These are phyloP conservation scores for Sclerotinia nivalis DNA, from an alignment of 2,329 filamentous ascomycete species.

Conservation along the genomic window DNA sequence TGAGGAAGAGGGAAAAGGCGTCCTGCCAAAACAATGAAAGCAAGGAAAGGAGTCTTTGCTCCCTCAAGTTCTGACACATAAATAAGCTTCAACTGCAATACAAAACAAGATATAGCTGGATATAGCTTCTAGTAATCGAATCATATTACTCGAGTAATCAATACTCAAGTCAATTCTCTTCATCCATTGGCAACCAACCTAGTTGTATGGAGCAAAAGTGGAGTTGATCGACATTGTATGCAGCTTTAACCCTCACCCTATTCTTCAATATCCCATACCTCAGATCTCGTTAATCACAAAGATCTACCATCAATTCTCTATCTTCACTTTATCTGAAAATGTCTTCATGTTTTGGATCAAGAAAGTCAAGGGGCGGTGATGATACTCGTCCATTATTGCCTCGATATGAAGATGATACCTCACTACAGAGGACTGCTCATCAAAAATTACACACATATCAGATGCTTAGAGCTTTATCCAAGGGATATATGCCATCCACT, in stretches of 20 bases:
- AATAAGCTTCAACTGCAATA: neutral
- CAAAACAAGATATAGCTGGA: neutral
- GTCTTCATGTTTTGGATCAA: conserved; percentile 41
- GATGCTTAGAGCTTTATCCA: conserved; percentile 77
- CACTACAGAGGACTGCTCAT: conserved; percentile 73
- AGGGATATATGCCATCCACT: conserved; percentile 91
- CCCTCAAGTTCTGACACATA: conserved; percentile 10
- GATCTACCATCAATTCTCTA: neutral
- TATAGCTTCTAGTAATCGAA: neutral
- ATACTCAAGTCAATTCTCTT: neutral
- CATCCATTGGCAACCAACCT: neutral
- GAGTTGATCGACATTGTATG: conserved; percentile 16
- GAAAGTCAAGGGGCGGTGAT: conserved; percentile 36
- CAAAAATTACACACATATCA: conserved; percentile 93
- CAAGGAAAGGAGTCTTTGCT: neutral
- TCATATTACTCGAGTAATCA: neutral
- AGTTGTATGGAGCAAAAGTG: neutral
- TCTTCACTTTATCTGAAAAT: conserved; percentile 29
- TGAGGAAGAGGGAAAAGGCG: neutral
- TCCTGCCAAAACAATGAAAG: neutral
- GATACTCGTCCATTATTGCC: conserved; percentile 70
- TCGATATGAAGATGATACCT: conserved; percentile 79
- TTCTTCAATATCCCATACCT: conserved; percentile 8
- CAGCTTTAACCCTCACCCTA: conserved; percentile 21
- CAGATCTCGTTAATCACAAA: neutral